Conservation (phyloP, 2,329 filamentous ascomycete species). For the Microdochium paspali region DNA sequence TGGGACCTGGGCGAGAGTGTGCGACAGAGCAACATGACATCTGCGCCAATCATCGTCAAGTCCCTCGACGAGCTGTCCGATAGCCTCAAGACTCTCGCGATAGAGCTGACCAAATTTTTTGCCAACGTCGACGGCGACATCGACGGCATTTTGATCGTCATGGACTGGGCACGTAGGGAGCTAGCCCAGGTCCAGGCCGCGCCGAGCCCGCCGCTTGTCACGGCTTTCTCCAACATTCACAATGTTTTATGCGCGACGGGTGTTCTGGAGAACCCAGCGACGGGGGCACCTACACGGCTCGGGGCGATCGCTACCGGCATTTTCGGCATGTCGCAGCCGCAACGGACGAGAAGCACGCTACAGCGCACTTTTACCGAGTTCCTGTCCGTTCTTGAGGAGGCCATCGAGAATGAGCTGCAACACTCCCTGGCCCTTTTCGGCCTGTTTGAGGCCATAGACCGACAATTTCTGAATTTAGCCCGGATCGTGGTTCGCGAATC, state of each 20-base stretch:
- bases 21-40: constrained; percentile 82
- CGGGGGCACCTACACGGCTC: constrained; percentile 54
- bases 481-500: constrained; percentile 78
- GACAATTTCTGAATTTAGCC: constrained; percentile 81
- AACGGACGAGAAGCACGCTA: constrained; percentile 70
- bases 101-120: constrained; percentile 87
- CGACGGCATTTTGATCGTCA: constrained; percentile 83
- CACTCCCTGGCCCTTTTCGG: constrained; percentile 73
- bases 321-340: constrained; percentile 71
- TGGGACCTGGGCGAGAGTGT: constrained; percentile 93
- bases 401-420: constrained; percentile 74
- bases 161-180: constrained; percentile 92
- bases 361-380: constrained; percentile 86
- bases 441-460: constrained; percentile 87
- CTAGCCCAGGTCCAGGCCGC: constrained; percentile 58
- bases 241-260: constrained; percentile 59
- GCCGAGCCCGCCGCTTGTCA: constrained; percentile 54
- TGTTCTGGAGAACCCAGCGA: constrained; percentile 42
- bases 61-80: constrained; percentile 82
- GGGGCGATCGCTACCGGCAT: constrained; percentile 61
- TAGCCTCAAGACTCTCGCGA: constrained; percentile 71
- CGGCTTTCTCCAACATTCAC: constrained; percentile 76
- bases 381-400: constrained; percentile 77
- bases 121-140: constrained; percentile 89
- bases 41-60: constrained; percentile 73